Percentiles rank a stretch among this genome's conserved stretches.
phyloP scores from a whole-genome alignment of 139 green algal genomes.

The Chlamydomonas urium region DNA sequence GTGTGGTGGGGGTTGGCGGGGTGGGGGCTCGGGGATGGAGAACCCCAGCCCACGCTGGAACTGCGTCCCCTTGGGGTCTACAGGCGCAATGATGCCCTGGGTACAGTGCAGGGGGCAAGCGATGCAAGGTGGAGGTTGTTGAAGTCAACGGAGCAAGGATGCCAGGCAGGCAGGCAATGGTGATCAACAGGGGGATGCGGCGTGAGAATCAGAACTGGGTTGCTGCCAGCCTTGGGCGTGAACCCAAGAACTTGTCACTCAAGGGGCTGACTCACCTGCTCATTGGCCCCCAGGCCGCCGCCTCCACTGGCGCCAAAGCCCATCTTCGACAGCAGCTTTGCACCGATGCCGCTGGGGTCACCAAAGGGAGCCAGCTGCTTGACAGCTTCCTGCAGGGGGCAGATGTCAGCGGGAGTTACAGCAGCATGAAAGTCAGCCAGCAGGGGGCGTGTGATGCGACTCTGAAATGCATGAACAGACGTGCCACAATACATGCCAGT shows the following conservation, averaged over 20 bases:
- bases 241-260: not conserved
- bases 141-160: too few relatives aligned
- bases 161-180: too few relatives aligned
- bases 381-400: constrained; percentile 18
- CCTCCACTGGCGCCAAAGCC: constrained; percentile 50
- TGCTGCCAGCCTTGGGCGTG: too few relatives aligned
- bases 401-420: too few relatives aligned
- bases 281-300: constrained; percentile 53
- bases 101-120: too few relatives aligned
- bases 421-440: too few relatives aligned
- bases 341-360: constrained; percentile 56
- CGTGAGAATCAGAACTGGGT: too few relatives aligned
- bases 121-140: too few relatives aligned
- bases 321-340: constrained; percentile 68
- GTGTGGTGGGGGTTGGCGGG: not conserved
- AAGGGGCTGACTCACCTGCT: constrained; percentile 29
- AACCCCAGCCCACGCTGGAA: constrained; percentile 46
- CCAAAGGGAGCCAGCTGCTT: constrained; percentile 31
- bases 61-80: constrained; percentile 26
- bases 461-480: too few relatives aligned
- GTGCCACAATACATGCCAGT: too few relatives aligned
- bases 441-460: too few relatives aligned
- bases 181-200: too few relatives aligned
- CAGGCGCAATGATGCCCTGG: constrained; percentile 48
- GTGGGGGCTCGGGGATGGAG: not conserved